Percentiles rank a stretch among this genome's conserved stretches.
Conservation (phyloP, 2,329 filamentous ascomycete genomes). For the Spiromastix sp. region DNA sequence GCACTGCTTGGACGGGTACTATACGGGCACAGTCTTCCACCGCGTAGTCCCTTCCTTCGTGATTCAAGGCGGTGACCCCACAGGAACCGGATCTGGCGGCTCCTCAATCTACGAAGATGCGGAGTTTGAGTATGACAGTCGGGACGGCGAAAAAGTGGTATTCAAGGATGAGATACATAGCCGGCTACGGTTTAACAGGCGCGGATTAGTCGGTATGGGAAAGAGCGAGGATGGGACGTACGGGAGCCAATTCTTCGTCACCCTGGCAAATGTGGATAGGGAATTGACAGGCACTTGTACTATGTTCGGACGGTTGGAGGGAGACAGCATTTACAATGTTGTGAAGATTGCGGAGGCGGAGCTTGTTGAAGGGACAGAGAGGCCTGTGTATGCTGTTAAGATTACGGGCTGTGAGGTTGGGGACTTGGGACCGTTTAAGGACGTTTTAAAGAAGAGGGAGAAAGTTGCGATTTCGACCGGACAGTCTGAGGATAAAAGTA, state of each 20-base stretch:
- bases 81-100: conserved; percentile 81
- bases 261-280: conserved; percentile 65
- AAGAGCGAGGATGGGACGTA: conserved; percentile 67
- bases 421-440: conserved; percentile 35
- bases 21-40: conserved; percentile 88
- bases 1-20: conserved; percentile 89
- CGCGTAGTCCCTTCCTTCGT: conserved; percentile 87
- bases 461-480: conserved; percentile 14
- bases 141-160: conserved; percentile 46
- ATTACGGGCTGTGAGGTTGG: conserved; percentile 44
- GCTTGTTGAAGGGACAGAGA: conserved; percentile 64
- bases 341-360: conserved; percentile 88
- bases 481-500: conserved; percentile 16
- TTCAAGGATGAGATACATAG: conserved; percentile 89
- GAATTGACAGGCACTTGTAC: conserved; percentile 88
- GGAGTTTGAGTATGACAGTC: conserved; percentile 44
- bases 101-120: conserved; percentile 80
- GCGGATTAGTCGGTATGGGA: conserved; percentile 90
- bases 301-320: conserved; percentile 81
- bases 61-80: conserved; percentile 88
- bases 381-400: conserved; percentile 76
- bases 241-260: conserved; percentile 96
- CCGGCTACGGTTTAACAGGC: conserved; percentile 81
- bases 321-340: conserved; percentile 92
- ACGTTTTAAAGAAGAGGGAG: conserved; percentile 34